Percentiles rank a stretch among this genome's conserved stretches.
Evolutionary conservation across 1,284 basidiomycete genomes (phyloP).

Genomic region (Cutaneotrichosporon dermatis): DNA sequence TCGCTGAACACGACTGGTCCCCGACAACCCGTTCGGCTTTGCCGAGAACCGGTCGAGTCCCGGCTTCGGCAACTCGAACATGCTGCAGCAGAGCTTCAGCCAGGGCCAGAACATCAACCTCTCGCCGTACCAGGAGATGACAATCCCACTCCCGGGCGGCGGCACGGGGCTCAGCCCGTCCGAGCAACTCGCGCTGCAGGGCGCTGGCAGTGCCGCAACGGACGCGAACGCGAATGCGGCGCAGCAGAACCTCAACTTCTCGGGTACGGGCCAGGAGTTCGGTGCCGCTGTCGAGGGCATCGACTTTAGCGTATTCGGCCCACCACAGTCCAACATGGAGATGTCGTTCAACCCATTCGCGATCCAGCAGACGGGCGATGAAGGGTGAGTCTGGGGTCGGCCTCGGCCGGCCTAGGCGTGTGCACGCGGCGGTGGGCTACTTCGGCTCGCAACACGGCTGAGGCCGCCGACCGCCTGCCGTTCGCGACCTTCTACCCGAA

Average conservation of each 20-base stretch:
- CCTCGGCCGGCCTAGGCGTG: not conserved
- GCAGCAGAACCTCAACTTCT: constrained; percentile 4
- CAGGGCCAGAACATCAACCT: constrained; percentile 14
- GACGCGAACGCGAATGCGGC: not conserved
- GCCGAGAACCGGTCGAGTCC: constrained; percentile 15
- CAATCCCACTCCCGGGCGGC: constrained; percentile 5
- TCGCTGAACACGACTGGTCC: constrained; percentile 8
- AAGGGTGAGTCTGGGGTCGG: constrained; percentile 31
- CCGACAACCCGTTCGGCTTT: constrained; percentile 21
- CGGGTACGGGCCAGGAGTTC: constrained; percentile 20
- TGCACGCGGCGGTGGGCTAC: not conserved
- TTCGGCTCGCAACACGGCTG: too few species aligned
- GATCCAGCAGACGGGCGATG: constrained; percentile 39
- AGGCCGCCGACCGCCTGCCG: too few species aligned
- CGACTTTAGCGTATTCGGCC: constrained; percentile 40
- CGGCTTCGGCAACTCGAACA: constrained; percentile 1
- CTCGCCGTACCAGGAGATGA: constrained; percentile 20
- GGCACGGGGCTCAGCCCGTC: constrained; percentile 1
- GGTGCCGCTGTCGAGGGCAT: constrained; percentile 34
- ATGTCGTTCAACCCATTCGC: constrained; percentile 48
- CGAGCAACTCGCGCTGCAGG: constrained; percentile 10
- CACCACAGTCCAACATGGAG: constrained; percentile 21
- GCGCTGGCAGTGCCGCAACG: not conserved
- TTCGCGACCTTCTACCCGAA: not conserved
- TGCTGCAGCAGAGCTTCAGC: constrained; percentile 5